A percentile compares a stretch with the other conserved stretches of the same genome.
phyloP scores from a whole-genome alignment of 768 basidiomycete genomes.

The Termitomyces bulborhizus region DNA sequence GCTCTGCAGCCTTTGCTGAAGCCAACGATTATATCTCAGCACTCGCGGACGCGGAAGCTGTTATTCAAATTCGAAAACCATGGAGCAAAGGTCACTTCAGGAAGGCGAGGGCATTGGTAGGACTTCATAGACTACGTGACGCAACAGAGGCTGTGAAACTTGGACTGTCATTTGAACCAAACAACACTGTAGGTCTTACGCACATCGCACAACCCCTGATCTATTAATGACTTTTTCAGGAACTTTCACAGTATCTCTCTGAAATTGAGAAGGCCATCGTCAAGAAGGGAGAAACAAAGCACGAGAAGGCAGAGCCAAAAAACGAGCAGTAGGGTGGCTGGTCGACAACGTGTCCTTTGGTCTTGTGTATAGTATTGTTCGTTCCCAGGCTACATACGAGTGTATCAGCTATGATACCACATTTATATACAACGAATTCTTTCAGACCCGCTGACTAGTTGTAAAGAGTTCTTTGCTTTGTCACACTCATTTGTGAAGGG shows the following conservation, averaged over 20 bases:
- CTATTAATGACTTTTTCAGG: conserved; percentile 4
- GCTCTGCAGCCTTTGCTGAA: conserved; percentile 82
- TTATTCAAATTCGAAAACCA: conserved; percentile 73
- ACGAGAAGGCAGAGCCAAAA: background rate
- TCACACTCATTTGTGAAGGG: too few relatives aligned
- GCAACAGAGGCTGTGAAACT: conserved; percentile 78
- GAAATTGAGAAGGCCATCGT: conserved; percentile 16
- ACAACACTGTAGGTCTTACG: conserved; percentile 29
- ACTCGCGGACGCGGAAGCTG: conserved; percentile 85
- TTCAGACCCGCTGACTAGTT: background rate
- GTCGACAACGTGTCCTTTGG: background rate
- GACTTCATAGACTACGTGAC: conserved; percentile 60
- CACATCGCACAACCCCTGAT: background rate
- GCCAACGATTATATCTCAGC: conserved; percentile 70
- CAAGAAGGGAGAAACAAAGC: conserved; percentile 4
- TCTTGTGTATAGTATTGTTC: conserved; percentile 3
- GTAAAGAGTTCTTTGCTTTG: background rate
- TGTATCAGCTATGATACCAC: conserved; percentile 6
- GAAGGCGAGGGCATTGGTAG: conserved; percentile 83
- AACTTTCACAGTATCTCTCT: conserved; percentile 14
- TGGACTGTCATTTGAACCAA: conserved; percentile 79
- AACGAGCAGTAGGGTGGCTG: background rate
- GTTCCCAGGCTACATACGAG: background rate
- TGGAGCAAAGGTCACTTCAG: conserved; percentile 98
- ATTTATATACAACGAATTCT: background rate